A percentile compares a stretch with the other conserved stretches of the same genome.
These are phyloP conservation scores for Macadamia tetraphylla DNA, from an alignment of 164 flowering plant genomes.

Conservation along the genomic window DNA sequence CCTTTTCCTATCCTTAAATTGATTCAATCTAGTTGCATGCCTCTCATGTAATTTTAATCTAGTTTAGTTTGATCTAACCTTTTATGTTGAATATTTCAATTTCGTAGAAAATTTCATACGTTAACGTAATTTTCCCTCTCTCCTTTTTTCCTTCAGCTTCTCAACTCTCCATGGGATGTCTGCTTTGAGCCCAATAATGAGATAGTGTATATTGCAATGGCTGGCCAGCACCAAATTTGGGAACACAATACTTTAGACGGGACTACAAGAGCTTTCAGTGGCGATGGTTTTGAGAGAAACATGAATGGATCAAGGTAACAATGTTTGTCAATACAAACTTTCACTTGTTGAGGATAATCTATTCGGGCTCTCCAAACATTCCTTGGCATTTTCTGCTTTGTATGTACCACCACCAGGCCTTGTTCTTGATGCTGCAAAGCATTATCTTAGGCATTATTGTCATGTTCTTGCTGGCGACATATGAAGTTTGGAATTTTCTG, in stretches of 20 bases:
- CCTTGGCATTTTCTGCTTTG: neutral
- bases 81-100: neutral
- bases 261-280: constrained; percentile 79
- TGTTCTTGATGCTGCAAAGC: too few species aligned
- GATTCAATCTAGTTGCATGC: too few species aligned
- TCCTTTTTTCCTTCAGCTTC: constrained; percentile 48
- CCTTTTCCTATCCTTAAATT: too few species aligned
- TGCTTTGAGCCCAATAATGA: constrained; percentile 68
- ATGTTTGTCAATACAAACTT: neutral
- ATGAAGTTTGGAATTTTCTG: too few species aligned
- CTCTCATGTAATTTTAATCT: too few species aligned
- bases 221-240: constrained; percentile 99
- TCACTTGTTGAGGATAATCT: neutral
- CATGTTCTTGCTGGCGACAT: too few species aligned
- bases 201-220: constrained; percentile 90
- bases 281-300: constrained; percentile 94
- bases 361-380: neutral
- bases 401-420: neutral
- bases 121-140: too few species aligned
- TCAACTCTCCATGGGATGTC: constrained; percentile 99
- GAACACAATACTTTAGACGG: constrained; percentile 65
- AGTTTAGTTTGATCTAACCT: neutral
- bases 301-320: constrained; percentile 84
- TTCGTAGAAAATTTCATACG: neutral
- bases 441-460: too few species aligned